These are phyloP conservation scores for Aspergillus olivimuriae DNA, from an alignment of 495 filamentous ascomycete genomes.

Conservation along the genomic window DNA sequence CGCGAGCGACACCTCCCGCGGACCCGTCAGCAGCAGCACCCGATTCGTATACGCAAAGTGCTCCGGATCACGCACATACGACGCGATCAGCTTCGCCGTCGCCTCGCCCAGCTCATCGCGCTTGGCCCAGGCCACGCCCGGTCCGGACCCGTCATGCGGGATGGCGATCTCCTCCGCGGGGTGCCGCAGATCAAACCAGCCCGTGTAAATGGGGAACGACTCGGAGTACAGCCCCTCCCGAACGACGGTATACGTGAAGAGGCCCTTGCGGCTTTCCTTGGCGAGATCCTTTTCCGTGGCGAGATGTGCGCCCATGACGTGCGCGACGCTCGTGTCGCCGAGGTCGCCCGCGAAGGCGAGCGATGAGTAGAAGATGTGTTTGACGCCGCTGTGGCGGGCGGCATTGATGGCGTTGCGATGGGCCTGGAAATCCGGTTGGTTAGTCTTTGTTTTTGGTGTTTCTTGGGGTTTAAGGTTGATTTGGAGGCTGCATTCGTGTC, in stretches of 20 bases:
- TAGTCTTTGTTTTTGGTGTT: neutral
- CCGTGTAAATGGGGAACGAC: conserved; percentile 63
- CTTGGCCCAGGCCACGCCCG: conserved; percentile 48
- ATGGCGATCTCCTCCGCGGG: conserved; percentile 37
- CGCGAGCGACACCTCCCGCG: conserved; percentile 25
- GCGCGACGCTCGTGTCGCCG: conserved; percentile 37
- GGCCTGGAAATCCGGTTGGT: conserved; percentile 14
- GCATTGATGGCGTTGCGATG: conserved; percentile 53
- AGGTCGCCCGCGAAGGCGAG: conserved; percentile 50
- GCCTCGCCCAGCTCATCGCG: conserved; percentile 46
- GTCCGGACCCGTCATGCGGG: conserved; percentile 40
- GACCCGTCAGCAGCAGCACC: conserved; percentile 32
- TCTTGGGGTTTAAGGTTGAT: no score
- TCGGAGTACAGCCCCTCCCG: conserved; percentile 63
- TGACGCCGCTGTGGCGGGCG: conserved; percentile 49
- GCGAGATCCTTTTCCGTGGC: conserved; percentile 53
- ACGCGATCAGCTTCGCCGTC: conserved; percentile 29
- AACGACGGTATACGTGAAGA: conserved; percentile 43
- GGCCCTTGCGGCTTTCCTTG: conserved; percentile 2
- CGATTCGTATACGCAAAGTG: conserved; percentile 24
- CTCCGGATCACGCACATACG: conserved; percentile 12
- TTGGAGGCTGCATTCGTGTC: no score
- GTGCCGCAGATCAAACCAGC: conserved; percentile 44
- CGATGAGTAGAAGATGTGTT: conserved; percentile 62
- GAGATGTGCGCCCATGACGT: conserved; percentile 66